Evolutionary conservation across 2,329 filamentous ascomycete species (phyloP).

Genomic region (Talaromyces pinophilus): DNA sequence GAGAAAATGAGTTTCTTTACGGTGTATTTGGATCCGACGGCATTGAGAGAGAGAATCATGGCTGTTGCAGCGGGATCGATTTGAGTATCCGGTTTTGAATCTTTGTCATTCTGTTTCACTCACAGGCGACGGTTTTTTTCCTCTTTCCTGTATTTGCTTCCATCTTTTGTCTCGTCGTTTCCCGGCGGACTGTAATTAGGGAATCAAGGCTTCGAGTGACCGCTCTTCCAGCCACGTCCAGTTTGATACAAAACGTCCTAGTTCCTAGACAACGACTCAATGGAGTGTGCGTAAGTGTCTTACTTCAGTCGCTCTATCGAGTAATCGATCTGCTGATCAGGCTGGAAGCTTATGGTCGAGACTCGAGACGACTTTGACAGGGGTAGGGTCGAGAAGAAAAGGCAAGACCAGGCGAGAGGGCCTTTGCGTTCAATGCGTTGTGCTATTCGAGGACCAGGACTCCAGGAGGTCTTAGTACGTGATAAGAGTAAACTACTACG

Average conservation of each 20-base stretch:
- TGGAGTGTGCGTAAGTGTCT: background rate
- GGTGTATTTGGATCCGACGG: conserved; percentile 20
- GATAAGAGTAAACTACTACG: background rate
- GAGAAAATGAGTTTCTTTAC: conserved; percentile 19
- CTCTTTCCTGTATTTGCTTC: background rate
- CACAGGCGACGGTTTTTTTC: background rate
- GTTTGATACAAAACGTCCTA: background rate
- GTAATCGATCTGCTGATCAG: background rate
- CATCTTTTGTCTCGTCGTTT: background rate
- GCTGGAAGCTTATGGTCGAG: background rate
- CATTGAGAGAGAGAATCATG: conserved; percentile 16
- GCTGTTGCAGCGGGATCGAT: conserved; percentile 2
- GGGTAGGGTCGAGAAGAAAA: background rate
- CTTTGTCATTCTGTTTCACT: background rate
- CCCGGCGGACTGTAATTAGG: background rate
- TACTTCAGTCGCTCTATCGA: background rate
- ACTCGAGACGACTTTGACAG: background rate
- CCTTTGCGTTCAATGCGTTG: background rate
- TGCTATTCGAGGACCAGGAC: background rate
- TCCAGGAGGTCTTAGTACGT: background rate
- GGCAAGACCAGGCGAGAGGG: background rate
- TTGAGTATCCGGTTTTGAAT: background rate
- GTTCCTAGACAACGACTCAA: background rate
- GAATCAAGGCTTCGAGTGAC: background rate
- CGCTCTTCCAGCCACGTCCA: conserved; percentile 1